Conservation (phyloP, 129 eudicot genomes). For the Kitagawia praeruptora region DNA sequence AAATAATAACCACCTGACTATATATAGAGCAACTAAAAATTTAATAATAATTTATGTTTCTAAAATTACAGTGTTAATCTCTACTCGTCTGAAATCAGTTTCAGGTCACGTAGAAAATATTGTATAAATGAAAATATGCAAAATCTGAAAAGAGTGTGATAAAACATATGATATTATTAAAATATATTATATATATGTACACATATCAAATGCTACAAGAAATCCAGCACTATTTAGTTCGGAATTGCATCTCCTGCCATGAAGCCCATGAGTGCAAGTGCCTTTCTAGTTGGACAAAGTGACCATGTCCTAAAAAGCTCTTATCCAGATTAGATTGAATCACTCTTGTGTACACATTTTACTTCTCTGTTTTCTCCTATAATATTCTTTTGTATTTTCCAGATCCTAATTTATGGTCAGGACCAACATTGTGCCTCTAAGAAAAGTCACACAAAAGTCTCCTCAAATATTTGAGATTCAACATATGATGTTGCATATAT, state of each 20-base stretch:
- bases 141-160: not conserved
- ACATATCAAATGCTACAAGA: not conserved
- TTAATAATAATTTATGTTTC: not conserved
- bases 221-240: not conserved
- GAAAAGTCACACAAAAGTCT: not conserved
- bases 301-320: not conserved
- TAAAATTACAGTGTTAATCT: not conserved
- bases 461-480: not conserved
- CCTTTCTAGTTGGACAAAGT: conserved; percentile 10
- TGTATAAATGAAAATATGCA: not conserved
- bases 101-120: not conserved
- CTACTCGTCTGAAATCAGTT: not conserved
- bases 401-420: not conserved
- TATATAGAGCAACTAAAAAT: not conserved
- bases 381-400: not conserved
- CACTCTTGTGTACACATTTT: not conserved
- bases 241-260: not conserved
- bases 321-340: not conserved
- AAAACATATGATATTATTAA: not conserved
- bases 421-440: not conserved
- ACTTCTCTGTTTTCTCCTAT: not conserved
- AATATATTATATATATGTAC: not conserved
- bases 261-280: no score
- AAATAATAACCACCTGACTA: not conserved
- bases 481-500: not conserved